These are phyloP conservation scores for Ceratocystis alfenasii DNA, from an alignment of 2,329 filamentous ascomycete species.

Conservation along the genomic window DNA sequence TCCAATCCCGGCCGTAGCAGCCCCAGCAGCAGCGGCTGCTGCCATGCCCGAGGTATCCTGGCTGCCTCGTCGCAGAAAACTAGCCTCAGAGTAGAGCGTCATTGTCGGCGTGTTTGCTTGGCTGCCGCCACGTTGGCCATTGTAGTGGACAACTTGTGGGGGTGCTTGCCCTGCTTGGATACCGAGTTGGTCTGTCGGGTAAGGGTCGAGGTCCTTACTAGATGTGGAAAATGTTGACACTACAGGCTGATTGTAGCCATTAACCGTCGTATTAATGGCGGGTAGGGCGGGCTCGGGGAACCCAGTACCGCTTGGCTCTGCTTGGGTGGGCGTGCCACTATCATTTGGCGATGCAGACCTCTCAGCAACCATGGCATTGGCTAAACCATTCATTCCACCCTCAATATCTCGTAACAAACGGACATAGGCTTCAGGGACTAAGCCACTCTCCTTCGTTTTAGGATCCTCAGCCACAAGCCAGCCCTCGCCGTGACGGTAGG, in stretches of 20 bases:
- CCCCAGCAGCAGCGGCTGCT: not conserved
- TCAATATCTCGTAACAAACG: constrained; percentile 85
- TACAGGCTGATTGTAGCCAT: constrained; percentile 57
- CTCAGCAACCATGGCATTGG: constrained; percentile 28
- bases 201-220: constrained; percentile 56
- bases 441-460: constrained; percentile 81
- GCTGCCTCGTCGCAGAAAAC: constrained; percentile 37
- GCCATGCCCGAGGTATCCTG: constrained; percentile 30
- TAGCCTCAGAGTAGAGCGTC: constrained; percentile 40
- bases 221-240: constrained; percentile 60
- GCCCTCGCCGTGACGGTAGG: constrained; percentile 88
- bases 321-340: constrained; percentile 49
- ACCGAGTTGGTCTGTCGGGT: constrained; percentile 53
- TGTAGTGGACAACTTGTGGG: constrained; percentile 55
- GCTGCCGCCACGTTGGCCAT: constrained; percentile 50
- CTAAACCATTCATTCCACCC: constrained; percentile 67
- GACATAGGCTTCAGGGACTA: constrained; percentile 95
- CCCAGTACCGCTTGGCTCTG: constrained; percentile 31
- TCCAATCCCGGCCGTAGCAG: not conserved
- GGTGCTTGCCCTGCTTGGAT: constrained; percentile 50
- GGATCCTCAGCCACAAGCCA: constrained; percentile 97
- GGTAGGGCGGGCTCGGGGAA: constrained; percentile 12
- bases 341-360: constrained; percentile 41
- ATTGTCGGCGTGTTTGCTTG: constrained; percentile 53
- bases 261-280: constrained; percentile 26